Base-by-base conservation (phyloP, 345 rosid species). In the Heritiera littoralis region DNA sequence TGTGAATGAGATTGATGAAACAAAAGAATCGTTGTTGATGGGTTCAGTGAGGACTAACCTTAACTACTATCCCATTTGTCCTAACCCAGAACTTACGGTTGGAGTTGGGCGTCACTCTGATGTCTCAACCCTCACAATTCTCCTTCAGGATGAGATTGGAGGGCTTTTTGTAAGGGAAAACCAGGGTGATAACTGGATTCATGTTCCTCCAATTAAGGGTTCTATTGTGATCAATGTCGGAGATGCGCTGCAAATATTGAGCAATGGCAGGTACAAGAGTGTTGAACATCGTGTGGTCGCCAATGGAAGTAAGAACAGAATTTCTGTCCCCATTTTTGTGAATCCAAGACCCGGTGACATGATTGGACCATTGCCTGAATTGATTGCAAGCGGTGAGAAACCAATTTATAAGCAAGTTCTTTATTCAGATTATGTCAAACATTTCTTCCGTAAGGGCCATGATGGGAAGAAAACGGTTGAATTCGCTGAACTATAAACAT, bases 261-360 rank as follows among this genome's bases (percentile, higher is more conserved):
- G 86, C 81, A 80, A 83, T 61, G 81, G 59, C 13, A 2, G 20
- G 3, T 83, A 73, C 70, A 66, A 60, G 46, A 73, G 81, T n/a
- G 55, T 81, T 2, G 83, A 84, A 82, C 86, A 81, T 48, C 74
- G 73, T 15, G 79, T 60, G 11, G 66, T 72, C 15, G 72, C 83
- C 20, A 79, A 54, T 8, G 67, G 52, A 20, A 59, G 65, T 49
- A 76, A 73, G 35, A 77, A 35, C 54, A 67, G 79, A 52, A 67
- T 83, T 74, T 83, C 81, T 14, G 79, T 74, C n/a, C 86, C 83
- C 0, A 40, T 77, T 49, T 80, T 83, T 54, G 52, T 74, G 3
- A 68, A 43, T 48, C 83, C 81, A 18, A 61, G 7, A 45, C 63
- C 76, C 0, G 49, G 46, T 66, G 74, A 70, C 23, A 35, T 81